phyloP scores from a whole-genome alignment of 2,329 filamentous ascomycete species.

The Colletotrichum tropicale region DNA sequence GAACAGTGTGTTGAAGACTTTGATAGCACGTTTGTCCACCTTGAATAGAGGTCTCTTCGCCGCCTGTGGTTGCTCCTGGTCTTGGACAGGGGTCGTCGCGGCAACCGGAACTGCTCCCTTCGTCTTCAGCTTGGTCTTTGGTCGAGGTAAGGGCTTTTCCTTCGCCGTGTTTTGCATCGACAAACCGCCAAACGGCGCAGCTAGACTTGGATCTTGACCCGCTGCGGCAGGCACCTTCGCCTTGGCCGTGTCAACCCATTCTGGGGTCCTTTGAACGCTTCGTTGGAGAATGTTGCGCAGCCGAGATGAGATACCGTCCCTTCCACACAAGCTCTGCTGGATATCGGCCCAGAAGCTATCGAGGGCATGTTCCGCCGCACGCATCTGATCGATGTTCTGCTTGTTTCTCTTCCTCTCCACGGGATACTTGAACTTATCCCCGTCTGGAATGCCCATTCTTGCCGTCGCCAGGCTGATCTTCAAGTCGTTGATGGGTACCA shows the following conservation, averaged over 20 bases:
- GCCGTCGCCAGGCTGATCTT: slow-evolving; percentile 11
- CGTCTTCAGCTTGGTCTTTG: not conserved
- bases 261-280: slow-evolving; percentile 23
- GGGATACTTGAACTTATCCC: slow-evolving; percentile 46
- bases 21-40: slow-evolving; percentile 34
- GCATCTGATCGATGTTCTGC: slow-evolving; percentile 47
- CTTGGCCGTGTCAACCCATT: slow-evolving; percentile 20
- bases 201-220: not conserved
- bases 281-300: slow-evolving; percentile 25
- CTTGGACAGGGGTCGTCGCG: not conserved
- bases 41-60: slow-evolving; percentile 16
- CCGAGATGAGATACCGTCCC: slow-evolving; percentile 11
- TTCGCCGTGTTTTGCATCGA: not conserved
- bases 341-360: slow-evolving; percentile 49
- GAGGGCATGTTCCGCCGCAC: slow-evolving; percentile 49
- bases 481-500: slow-evolving; percentile 19
- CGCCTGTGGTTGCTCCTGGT: not conserved
- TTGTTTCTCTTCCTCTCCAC: slow-evolving; percentile 48
- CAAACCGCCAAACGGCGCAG: not conserved
- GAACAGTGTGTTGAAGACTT: slow-evolving; percentile 47
- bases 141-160: not conserved
- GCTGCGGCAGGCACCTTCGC: not conserved
- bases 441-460: slow-evolving; percentile 34
- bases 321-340: not conserved
- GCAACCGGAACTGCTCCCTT: not conserved